A percentile compares a stretch with the other conserved stretches of the same genome.
These are phyloP conservation scores for Hymenoscyphus fraxineus DNA, from an alignment of 2,329 filamentous ascomycete genomes.

Conservation along the genomic window DNA sequence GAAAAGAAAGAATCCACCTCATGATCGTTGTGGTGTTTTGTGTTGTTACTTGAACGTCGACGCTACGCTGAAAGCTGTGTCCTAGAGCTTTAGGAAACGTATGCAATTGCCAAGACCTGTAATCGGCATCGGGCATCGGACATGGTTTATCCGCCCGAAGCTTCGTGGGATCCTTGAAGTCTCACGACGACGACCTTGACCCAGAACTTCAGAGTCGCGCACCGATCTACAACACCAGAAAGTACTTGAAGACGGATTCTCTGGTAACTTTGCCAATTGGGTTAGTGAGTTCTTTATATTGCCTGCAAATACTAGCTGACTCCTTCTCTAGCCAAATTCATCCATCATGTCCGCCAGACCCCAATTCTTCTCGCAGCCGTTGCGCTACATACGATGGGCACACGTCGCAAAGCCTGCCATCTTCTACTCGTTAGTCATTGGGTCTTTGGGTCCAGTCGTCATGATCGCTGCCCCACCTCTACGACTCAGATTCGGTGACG, in stretches of 20 bases:
- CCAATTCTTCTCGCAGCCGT: constrained; percentile 77
- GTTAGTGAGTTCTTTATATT: constrained; percentile 14
- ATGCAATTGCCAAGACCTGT: constrained; percentile 33
- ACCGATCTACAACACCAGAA: constrained; percentile 17
- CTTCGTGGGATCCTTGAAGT: constrained; percentile 12
- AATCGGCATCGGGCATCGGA: constrained; percentile 1
- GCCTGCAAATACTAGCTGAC: constrained; percentile 14
- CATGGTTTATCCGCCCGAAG: constrained; percentile 8
- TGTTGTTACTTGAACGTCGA: constrained; percentile 19
- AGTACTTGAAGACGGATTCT: constrained; percentile 11
- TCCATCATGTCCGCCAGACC: constrained; percentile 61
- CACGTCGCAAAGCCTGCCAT: constrained; percentile 83
- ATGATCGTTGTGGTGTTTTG: constrained; percentile 45
- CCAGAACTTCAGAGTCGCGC: constrained; percentile 11
- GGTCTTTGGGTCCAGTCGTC: constrained; percentile 65
- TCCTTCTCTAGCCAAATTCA: constrained; percentile 18
- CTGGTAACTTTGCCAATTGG: constrained; percentile 34
- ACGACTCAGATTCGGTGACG: constrained; percentile 68
- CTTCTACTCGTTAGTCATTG: constrained; percentile 82
- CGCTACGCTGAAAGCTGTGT: constrained; percentile 18
- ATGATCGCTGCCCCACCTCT: constrained; percentile 72
- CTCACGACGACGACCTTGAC: constrained; percentile 16
- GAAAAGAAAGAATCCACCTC: constrained; percentile 69
- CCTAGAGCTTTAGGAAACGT: constrained; percentile 36
- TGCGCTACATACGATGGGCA: constrained; percentile 85